Evolutionary conservation across 192 early-diverging fungal genomes (phyloP).

Genomic region (Endogone sp.): DNA sequence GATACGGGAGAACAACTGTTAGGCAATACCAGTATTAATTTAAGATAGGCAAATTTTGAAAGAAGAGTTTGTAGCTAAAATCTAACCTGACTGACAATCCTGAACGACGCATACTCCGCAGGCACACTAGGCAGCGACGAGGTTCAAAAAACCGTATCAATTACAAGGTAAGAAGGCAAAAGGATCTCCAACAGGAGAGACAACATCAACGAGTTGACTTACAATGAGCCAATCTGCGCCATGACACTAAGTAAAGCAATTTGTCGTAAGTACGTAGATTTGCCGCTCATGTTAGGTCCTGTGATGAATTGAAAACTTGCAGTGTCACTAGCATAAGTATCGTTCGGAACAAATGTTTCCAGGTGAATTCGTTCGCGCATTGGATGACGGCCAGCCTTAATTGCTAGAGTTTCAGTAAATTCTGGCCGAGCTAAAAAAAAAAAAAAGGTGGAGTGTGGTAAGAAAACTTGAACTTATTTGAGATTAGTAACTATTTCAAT

Average conservation of each 20-base stretch:
- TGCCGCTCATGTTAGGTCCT: conserved; percentile 93
- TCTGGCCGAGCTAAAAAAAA: conserved; percentile 59
- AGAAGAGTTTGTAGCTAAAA: neutral
- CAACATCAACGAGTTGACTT: too few relatives aligned
- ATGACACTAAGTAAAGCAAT: conserved; percentile 73
- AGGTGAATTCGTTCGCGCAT: conserved; percentile 51
- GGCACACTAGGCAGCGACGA: conserved; percentile 54
- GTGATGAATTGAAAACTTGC: conserved; percentile 75
- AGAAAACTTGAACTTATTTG: neutral
- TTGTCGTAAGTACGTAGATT: conserved; percentile 82
- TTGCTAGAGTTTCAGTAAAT: conserved; percentile 73
- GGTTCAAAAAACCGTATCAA: neutral
- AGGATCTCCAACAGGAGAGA: too few relatives aligned
- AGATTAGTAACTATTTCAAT: too few relatives aligned
- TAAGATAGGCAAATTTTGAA: too few relatives aligned
- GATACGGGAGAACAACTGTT: conserved; percentile 68
- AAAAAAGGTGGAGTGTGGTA: neutral
- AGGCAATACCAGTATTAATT: too few relatives aligned
- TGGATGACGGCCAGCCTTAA: conserved; percentile 75
- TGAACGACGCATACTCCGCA: conserved; percentile 72
- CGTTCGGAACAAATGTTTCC: conserved; percentile 68
- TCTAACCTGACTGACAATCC: conserved; percentile 54
- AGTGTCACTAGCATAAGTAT: conserved; percentile 50
- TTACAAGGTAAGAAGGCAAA: neutral
- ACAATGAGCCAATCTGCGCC: conserved; percentile 84